Evolutionary conservation across 495 filamentous ascomycete species (phyloP).

Genomic region (Trichoderma gamsii): DNA sequence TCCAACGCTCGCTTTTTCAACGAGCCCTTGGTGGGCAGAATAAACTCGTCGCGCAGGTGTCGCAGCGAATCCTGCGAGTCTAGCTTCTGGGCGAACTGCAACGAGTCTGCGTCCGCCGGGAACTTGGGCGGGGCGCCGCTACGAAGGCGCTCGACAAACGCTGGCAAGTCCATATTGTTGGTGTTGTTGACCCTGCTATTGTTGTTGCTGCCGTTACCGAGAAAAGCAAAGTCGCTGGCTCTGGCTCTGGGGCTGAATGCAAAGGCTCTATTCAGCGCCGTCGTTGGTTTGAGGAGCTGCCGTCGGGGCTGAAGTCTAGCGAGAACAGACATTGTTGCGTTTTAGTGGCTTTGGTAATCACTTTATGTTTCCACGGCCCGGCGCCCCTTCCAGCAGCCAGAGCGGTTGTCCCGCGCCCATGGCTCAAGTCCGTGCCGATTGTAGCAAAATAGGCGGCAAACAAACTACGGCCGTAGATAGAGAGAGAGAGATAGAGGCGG

Average conservation of each 20-base stretch:
- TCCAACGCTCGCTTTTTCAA: conserved; percentile 60
- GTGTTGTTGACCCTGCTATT: background rate
- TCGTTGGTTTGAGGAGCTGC: background rate
- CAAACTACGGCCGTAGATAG: background rate
- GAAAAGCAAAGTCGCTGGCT: background rate
- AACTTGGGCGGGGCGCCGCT: conserved; percentile 15
- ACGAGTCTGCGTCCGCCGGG: conserved; percentile 7
- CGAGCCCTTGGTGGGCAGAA: conserved; percentile 74
- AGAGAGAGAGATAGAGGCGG: background rate
- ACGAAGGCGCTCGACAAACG: conserved; percentile 14
- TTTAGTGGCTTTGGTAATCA: conserved; percentile 1
- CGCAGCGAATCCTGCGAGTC: conserved; percentile 66
- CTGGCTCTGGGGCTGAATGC: background rate
- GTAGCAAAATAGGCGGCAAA: background rate
- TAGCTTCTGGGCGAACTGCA: conserved; percentile 27
- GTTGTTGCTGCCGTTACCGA: background rate
- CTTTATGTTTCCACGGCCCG: background rate
- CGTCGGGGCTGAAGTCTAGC: background rate
- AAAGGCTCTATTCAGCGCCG: background rate
- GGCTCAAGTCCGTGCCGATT: background rate
- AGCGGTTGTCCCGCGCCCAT: background rate
- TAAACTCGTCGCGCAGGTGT: conserved; percentile 68
- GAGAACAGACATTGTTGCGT: background rate
- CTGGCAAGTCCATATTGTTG: conserved; percentile 1
- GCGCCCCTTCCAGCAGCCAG: background rate